Base-by-base conservation (phyloP, 345 rosid species). In the Salix viminalis region DNA sequence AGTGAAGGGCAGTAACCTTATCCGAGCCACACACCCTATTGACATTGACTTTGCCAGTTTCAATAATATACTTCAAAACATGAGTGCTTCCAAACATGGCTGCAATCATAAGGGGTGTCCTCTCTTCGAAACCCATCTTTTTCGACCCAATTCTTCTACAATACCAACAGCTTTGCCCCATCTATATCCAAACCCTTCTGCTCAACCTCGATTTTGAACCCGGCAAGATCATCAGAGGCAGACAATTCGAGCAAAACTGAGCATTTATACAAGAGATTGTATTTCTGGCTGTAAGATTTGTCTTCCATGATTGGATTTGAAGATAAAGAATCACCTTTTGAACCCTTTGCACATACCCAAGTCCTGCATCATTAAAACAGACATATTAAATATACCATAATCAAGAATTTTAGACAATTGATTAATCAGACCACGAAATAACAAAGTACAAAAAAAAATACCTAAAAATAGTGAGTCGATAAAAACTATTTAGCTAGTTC, bases 1-100 rank as follows among this genome's bases (percentile, higher is more conserved):
- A 93, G 84, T 95, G 99, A 73, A 95, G 96, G 21, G 99, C 97
- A 50, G 99, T 91, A 70, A 88, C 90, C 82, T 84, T 87, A 87
- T 93, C 97, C 9, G 76, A 78, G 44, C 97, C 90, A 39, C 90
- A 92, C 80, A 87, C 86, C 77, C 89, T 85, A 56, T 91, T 89
- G 70, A 91, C 90, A 72, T 91, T 87, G 50, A 83, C 77, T 62
- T 80, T 88, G 8, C 86, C 88, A 0, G 87, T 84, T 67, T 78
- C 84, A 4, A 89, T 79, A 18, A 95, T 84, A 75, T 91, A 92
- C 84, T 83, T 91, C 76, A 89, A 64, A 21, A 92, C 90, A 2
- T 83, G 80, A 34, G 71, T 14, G 79, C 97, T 92, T 62, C 97
- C 99, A 69, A 86, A 91, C 90, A 89, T 79, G 79, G 94, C 88